phyloP scores from a whole-genome alignment of 495 filamentous ascomycete genomes.

The Hyphodiscus hymeniophilus region DNA sequence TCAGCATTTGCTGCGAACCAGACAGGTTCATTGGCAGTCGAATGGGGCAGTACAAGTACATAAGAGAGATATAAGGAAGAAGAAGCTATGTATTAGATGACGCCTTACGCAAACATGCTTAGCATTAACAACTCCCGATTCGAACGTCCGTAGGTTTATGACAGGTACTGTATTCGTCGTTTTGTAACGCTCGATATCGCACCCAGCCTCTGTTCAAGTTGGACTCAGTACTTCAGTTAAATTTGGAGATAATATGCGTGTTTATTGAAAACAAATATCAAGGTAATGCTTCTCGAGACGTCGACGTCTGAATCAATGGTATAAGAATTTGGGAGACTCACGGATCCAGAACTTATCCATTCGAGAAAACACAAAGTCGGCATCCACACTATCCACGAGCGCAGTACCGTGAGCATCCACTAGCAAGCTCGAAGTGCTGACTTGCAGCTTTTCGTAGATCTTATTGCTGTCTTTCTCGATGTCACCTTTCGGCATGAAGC shows the following conservation, averaged over 20 bases:
- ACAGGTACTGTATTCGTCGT: constrained; percentile 10
- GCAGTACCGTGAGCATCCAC: constrained; percentile 18
- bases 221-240: too few species aligned
- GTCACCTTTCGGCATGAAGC: constrained; percentile 16
- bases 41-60: too few species aligned
- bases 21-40: too few species aligned
- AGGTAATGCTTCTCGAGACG: too few species aligned
- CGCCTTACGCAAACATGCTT: constrained; percentile 17
- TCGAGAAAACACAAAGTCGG: constrained; percentile 6
- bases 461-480: constrained; percentile 18
- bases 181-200: constrained; percentile 1
- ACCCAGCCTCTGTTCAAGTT: too few species aligned
- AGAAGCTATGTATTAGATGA: constrained; percentile 1
- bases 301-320: too few species aligned
- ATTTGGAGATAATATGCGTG: too few species aligned
- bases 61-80: too few species aligned
- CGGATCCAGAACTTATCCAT: constrained; percentile 23
- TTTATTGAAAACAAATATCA: too few species aligned
- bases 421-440: constrained; percentile 5
- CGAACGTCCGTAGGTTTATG: constrained; percentile 24
- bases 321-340: too few species aligned
- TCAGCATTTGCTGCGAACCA: too few species aligned
- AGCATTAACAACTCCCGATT: constrained; percentile 13
- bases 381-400: constrained; percentile 2
- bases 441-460: constrained; percentile 8